Evolutionary conservation across 805 yeast species (phyloP), one percentile per base, ranked within the genome.

Genomic region (Saccharomycopsis synnaedendra): DNA sequence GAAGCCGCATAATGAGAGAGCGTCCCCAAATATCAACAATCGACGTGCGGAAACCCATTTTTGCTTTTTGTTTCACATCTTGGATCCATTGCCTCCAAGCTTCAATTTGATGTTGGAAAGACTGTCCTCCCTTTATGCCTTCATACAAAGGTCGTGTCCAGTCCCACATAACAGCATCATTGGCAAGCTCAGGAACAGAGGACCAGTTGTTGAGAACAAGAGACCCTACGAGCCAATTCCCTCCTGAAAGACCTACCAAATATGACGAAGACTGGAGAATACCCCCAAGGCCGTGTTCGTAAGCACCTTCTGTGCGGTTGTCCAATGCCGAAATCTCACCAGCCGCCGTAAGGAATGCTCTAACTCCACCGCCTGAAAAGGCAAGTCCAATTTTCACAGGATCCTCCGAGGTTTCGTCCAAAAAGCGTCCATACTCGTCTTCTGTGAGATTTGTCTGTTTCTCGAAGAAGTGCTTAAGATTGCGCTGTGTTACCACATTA

Each of bases 311-410:
- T 2, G 93, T 80, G 54, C 94, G 68, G 58, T 79, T 77, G 60
- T 87, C 96, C 51, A 85, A 64, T 0, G 89, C 95, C 1, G 90
- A 69, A 19, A 87, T 64, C 60, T 80, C 78, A 32, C 96, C 96
- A 9, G 95, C 95, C 1, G 95, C 95, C 49, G 71, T 65, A 40
- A 87, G 65, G 85, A 87, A 84, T 30, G 96, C 94, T 51, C 96
- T 72, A 62, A 83, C 86, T 2, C 96, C 96, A 58, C 96, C 96
- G 43, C 96, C 95, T n/a, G 85, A 72, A 55, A 80, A 77, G 4
- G 87, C 79, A 32, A 74, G 55, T 3, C 77, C 88, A 40, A 82
- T 66, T 43, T 71, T 69, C 45, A 74, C 65, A 5, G 77, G 56
- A 6, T 48, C n/a, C 58, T 33, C 64, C 42, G 36, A 34, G n/a